phyloP scores from a whole-genome alignment of 495 filamentous ascomycete genomes.

The Echria macrotheca region DNA sequence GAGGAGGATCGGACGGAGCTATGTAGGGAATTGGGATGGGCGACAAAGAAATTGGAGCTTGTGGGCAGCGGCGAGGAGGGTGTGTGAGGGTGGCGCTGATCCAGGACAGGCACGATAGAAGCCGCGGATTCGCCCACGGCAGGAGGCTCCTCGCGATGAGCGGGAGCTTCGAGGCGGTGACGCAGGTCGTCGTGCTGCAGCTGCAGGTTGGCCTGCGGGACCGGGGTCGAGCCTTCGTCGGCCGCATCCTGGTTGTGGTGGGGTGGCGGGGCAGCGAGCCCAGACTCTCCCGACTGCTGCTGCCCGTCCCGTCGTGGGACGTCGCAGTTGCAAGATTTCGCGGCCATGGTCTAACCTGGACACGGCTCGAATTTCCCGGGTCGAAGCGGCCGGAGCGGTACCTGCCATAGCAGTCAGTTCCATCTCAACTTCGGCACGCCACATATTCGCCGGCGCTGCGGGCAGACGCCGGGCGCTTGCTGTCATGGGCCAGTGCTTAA shows the following conservation, averaged over 20 bases:
- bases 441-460: background rate
- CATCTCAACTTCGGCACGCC: background rate
- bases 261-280: background rate
- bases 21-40: conserved; percentile 4
- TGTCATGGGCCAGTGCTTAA: background rate
- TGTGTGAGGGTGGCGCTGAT: background rate
- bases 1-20: background rate
- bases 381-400: no score
- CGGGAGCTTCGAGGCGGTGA: conserved; percentile 19
- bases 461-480: no score
- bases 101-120: conserved; percentile 1
- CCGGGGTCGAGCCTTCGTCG: conserved; percentile 6
- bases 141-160: conserved; percentile 3
- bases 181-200: conserved; percentile 21
- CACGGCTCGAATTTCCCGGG: background rate
- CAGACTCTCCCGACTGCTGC: background rate
- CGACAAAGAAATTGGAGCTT: conserved; percentile 4
- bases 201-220: conserved; percentile 18
- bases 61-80: background rate
- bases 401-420: background rate
- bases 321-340: background rate
- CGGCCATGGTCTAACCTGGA: background rate
- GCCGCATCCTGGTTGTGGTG: background rate
- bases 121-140: background rate
- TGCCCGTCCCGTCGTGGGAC: background rate